A percentile compares a stretch with the other conserved stretches of the same genome.
These are phyloP conservation scores for Aspergillus ellipticus DNA, from an alignment of 495 filamentous ascomycete genomes.

Conservation along the genomic window DNA sequence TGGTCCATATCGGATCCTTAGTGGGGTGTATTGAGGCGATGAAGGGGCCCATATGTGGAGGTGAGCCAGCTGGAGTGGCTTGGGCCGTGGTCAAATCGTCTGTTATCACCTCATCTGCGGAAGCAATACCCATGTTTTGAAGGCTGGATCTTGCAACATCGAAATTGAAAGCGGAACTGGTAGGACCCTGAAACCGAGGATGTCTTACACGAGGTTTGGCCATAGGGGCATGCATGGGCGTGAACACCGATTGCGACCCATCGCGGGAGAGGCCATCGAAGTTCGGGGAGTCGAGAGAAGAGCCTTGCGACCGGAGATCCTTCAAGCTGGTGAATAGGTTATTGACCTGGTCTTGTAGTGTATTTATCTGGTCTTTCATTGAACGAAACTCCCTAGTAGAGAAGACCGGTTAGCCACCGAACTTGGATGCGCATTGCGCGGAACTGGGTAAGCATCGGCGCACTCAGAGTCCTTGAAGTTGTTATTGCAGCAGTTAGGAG, in stretches of 20 bases:
- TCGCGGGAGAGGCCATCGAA: conserved; percentile 39
- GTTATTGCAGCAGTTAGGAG: conserved; percentile 82
- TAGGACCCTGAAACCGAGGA: conserved; percentile 77
- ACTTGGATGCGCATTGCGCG: not conserved
- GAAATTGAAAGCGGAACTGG: conserved; percentile 80
- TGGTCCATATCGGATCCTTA: conserved; percentile 73
- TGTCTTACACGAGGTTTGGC: conserved; percentile 44
- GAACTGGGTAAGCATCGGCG: conserved; percentile 16
- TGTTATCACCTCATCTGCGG: conserved; percentile 54
- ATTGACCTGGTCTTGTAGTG: conserved; percentile 83
- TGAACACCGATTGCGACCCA: conserved; percentile 35
- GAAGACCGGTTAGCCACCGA: conserved; percentile 9
- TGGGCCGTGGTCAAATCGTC: conserved; percentile 51
- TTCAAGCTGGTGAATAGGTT: conserved; percentile 66
- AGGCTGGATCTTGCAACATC: conserved; percentile 83
- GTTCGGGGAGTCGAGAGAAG: conserved; percentile 31
- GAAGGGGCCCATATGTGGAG: conserved; percentile 30
- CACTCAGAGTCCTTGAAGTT: conserved; percentile 81
- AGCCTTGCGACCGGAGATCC: conserved; percentile 50
- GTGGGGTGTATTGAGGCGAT: conserved; percentile 36
- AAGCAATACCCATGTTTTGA: conserved; percentile 78
- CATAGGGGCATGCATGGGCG: conserved; percentile 29
- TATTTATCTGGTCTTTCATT: conserved; percentile 68
- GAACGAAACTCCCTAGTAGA: conserved; percentile 66
- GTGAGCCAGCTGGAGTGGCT: conserved; percentile 50